Conservation (phyloP, 352 stramenopile species). For the Porosira glacialis region DNA sequence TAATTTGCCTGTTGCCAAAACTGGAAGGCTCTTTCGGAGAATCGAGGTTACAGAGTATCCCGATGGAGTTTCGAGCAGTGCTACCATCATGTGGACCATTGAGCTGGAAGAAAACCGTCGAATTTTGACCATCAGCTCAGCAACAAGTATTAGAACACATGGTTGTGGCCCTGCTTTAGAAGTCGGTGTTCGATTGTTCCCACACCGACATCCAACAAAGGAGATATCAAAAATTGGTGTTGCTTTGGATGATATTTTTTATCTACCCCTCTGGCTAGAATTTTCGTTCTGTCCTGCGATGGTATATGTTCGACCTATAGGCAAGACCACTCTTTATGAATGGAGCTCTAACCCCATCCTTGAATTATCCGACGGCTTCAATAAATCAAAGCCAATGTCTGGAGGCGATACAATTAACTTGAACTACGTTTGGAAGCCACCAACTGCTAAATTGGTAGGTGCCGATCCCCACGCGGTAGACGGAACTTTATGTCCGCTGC, state of each 20-base stretch:
- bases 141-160: constrained; percentile 47
- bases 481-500: too few relatives aligned
- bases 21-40: constrained; percentile 36
- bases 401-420: constrained; percentile 24
- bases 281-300: constrained; percentile 17
- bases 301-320: constrained; percentile 28
- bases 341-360: constrained; percentile 36
- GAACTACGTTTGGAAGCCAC: constrained; percentile 21
- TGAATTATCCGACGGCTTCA: not conserved
- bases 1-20: constrained; percentile 57
- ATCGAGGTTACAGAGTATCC: constrained; percentile 17
- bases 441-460: constrained; percentile 6
- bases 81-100: constrained; percentile 60
- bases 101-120: constrained; percentile 67
- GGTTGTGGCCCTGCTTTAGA: constrained; percentile 52
- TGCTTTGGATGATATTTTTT: constrained; percentile 22
- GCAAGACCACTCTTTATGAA: constrained; percentile 12
- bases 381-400: too few relatives aligned
- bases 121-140: constrained; percentile 67
- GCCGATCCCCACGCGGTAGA: constrained; percentile 19
- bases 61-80: constrained; percentile 1
- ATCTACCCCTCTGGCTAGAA: constrained; percentile 33
- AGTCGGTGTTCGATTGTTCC: constrained; percentile 47
- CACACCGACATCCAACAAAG: constrained; percentile 10
- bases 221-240: constrained; percentile 21